Evolutionary conservation across 192 early-diverging fungal genomes (phyloP).

Genomic region (Entomortierella beljakovae): DNA sequence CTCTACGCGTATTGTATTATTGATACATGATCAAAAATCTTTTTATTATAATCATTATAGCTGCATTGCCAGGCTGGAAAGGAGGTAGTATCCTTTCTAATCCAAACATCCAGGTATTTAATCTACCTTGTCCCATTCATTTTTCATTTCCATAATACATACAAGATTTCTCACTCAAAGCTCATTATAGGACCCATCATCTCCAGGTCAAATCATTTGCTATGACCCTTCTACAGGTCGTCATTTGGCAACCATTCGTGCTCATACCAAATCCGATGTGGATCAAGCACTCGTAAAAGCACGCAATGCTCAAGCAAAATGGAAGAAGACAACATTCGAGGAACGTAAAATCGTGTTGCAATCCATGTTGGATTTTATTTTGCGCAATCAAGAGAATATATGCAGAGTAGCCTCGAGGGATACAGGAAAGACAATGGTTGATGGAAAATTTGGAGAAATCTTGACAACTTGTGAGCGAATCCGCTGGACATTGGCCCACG

Average conservation of each 20-base stretch:
- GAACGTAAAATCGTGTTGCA: slow-evolving; percentile 77
- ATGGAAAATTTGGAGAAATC: slow-evolving; percentile 88
- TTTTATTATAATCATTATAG: slow-evolving; percentile 23
- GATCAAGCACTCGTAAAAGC: slow-evolving; percentile 65
- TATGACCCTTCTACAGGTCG: slow-evolving; percentile 90
- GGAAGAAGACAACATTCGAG: slow-evolving; percentile 78
- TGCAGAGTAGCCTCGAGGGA: slow-evolving; percentile 78
- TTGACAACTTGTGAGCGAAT: slow-evolving; percentile 83
- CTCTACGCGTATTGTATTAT: no score
- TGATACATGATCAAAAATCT: not conserved
- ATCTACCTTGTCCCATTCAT: not conserved
- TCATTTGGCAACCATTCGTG: slow-evolving; percentile 70
- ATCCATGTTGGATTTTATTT: slow-evolving; percentile 76
- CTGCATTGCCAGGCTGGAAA: slow-evolving; percentile 61
- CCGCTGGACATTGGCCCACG: slow-evolving; percentile 83
- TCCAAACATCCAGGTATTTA: slow-evolving; percentile 58
- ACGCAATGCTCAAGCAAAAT: slow-evolving; percentile 71
- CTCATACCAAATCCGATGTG: slow-evolving; percentile 69
- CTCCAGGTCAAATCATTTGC: slow-evolving; percentile 74
- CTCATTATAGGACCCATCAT: slow-evolving; percentile 50
- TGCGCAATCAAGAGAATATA: slow-evolving; percentile 81
- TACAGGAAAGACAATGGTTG: slow-evolving; percentile 86
- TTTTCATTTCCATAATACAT: not conserved
- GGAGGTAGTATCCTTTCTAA: slow-evolving; percentile 58
- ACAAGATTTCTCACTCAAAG: not conserved